Evolutionary conservation across 2,329 filamentous ascomycete genomes (phyloP).

Genomic region (Colletotrichum karsti): DNA sequence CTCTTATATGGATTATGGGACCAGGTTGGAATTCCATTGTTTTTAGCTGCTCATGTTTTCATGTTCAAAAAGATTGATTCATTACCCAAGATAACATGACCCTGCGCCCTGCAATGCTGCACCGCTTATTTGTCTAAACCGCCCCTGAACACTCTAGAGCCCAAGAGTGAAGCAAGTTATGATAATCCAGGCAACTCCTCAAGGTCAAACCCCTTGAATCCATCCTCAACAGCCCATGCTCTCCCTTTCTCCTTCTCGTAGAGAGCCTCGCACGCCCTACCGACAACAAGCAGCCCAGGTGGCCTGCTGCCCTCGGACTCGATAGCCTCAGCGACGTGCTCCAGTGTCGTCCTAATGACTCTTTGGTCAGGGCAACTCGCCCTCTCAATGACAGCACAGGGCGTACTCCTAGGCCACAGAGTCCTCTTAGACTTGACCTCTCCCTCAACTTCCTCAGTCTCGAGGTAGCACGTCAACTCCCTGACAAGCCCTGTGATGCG

Average conservation of each 20-base stretch:
- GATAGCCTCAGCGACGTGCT: slow-evolving; percentile 81
- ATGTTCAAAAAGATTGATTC: neutral
- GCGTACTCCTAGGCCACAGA: slow-evolving; percentile 79
- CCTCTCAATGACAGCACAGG: slow-evolving; percentile 91
- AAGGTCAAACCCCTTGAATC: slow-evolving; percentile 77
- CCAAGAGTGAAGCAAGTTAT: neutral
- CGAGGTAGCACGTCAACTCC: slow-evolving; percentile 66
- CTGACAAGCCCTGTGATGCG: slow-evolving; percentile 78
- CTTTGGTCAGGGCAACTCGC: slow-evolving; percentile 95
- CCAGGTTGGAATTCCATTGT: neutral
- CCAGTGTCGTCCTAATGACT: slow-evolving; percentile 87
- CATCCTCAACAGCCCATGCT: slow-evolving; percentile 88
- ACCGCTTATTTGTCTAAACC: neutral
- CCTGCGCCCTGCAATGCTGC: neutral
- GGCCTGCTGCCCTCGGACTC: slow-evolving; percentile 90
- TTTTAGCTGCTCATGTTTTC: neutral
- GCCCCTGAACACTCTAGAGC: neutral
- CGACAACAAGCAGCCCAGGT: slow-evolving; percentile 88
- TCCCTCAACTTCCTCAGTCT: slow-evolving; percentile 39
- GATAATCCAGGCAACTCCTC: slow-evolving; percentile 33
- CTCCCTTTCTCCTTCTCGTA: slow-evolving; percentile 63
- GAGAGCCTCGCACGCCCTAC: slow-evolving; percentile 83
- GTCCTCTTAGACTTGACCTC: slow-evolving; percentile 37
- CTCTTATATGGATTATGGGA: no score
- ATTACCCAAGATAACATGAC: neutral